These are phyloP conservation scores for Stellera chamaejasme DNA, from an alignment of 345 rosid genomes.

Conservation along the genomic window DNA sequence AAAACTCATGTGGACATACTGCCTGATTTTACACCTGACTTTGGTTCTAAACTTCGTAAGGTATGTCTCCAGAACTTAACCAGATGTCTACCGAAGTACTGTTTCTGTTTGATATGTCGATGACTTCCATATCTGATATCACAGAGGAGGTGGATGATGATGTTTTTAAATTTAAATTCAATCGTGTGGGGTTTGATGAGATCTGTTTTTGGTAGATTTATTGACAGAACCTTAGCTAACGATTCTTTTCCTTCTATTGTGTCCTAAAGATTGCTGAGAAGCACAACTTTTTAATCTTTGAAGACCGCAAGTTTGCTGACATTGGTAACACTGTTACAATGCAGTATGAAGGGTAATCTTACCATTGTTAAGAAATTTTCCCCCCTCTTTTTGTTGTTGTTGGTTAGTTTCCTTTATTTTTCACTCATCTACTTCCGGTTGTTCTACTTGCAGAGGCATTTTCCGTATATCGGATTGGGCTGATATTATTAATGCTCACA, in stretches of 20 bases:
- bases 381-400: not conserved
- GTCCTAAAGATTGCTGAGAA: constrained; percentile 69
- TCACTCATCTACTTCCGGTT: not conserved
- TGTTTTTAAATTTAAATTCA: not conserved
- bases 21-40: constrained; percentile 88
- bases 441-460: constrained; percentile 53
- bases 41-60: constrained; percentile 78
- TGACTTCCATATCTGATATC: no score
- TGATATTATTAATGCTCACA: constrained; percentile 86
- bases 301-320: constrained; percentile 97
- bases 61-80: constrained; percentile 25
- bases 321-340: constrained; percentile 98
- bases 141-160: not conserved
- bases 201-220: not conserved
- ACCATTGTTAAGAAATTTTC: not conserved
- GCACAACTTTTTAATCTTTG: constrained; percentile 81
- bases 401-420: not conserved
- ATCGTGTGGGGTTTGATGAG: not conserved
- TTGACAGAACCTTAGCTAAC: not conserved
- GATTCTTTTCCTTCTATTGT: not conserved
- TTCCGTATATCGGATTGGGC: constrained; percentile 89
- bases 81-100: no score
- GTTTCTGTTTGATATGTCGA: no score
- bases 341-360: constrained; percentile 82
- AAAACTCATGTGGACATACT: constrained; percentile 96